Evolutionary conservation across 768 basidiomycete species (phyloP).

Genomic region (Hortiboletus flavorubellus): DNA sequence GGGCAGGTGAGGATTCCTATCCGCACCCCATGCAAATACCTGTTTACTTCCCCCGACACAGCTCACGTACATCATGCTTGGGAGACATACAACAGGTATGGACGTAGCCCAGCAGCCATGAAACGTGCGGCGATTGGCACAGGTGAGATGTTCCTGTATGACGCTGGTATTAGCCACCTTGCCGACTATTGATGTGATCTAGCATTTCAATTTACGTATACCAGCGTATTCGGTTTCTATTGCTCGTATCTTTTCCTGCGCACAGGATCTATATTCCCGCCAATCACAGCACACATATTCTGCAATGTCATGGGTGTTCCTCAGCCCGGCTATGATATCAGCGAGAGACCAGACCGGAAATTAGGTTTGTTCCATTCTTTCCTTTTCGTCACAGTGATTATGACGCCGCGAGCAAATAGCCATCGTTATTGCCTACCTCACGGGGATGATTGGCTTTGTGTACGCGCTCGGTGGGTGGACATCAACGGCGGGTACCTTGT

Average conservation of each 20-base stretch:
- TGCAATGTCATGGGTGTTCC: conserved; percentile 97
- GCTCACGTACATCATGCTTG: conserved; percentile 93
- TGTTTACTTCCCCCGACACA: conserved; percentile 28
- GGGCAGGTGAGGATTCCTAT: conserved; percentile 57
- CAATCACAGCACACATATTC: conserved; percentile 79
- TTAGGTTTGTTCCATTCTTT: conserved; percentile 40
- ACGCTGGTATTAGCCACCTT: conserved; percentile 2
- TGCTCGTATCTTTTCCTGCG: conserved; percentile 83
- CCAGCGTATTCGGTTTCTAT: conserved; percentile 89
- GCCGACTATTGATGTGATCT: conserved; percentile 12
- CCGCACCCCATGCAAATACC: background rate
- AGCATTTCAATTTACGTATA: conserved; percentile 91
- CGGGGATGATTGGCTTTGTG: conserved; percentile 59
- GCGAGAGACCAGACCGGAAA: conserved; percentile 48
- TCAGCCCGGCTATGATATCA: conserved; percentile 54
- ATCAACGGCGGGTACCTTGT: conserved; percentile 34
- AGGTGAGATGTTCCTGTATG: conserved; percentile 38
- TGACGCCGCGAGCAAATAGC: conserved; percentile 35
- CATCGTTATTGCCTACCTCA: conserved; percentile 51
- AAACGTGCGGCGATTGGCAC: conserved; percentile 55
- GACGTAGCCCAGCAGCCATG: conserved; percentile 62
- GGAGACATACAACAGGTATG: conserved; percentile 77
- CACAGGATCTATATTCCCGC: conserved; percentile 76
- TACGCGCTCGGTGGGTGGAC: conserved; percentile 56
- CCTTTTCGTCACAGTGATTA: conserved; percentile 5